Evolutionary conservation across 139 green algal species (phyloP).

Genomic region (Limnomonas spitsbergensis): DNA sequence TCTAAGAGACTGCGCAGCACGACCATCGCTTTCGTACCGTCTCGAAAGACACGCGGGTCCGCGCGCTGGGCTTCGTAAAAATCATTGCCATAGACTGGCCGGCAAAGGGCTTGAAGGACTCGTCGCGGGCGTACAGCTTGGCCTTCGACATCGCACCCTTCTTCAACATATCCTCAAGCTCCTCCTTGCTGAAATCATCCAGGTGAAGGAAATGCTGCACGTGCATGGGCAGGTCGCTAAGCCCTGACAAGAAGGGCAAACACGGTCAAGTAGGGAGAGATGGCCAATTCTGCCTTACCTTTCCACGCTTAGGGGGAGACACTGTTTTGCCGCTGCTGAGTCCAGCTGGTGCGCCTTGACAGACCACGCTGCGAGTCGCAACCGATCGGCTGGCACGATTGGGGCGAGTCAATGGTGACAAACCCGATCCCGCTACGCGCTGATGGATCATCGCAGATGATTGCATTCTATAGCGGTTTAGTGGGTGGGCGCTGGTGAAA

Average conservation of each 20-base stretch:
- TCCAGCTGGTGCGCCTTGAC: neutral
- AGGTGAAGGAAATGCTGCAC: conserved; percentile 88
- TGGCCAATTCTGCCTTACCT: neutral
- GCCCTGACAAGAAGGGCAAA: neutral
- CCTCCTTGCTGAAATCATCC: conserved; percentile 89
- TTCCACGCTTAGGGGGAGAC: conserved; percentile 7
- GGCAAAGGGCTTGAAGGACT: conserved; percentile 85
- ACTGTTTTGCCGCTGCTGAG: neutral
- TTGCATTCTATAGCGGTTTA: neutral
- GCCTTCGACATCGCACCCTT: conserved; percentile 77
- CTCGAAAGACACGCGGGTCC: conserved; percentile 96
- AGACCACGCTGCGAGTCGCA: neutral
- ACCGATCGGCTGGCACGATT: neutral
- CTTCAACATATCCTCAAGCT: conserved; percentile 84
- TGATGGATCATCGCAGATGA: neutral
- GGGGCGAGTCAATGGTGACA: too few relatives aligned
- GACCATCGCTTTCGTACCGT: too few relatives aligned
- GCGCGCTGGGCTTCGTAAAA: conserved; percentile 97
- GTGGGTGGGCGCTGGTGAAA: neutral
- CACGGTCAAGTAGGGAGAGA: neutral
- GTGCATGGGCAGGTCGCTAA: neutral
- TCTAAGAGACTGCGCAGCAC: too few relatives aligned
- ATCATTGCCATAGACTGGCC: conserved; percentile 96
- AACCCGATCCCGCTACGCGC: neutral
- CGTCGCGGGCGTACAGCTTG: conserved; percentile 73